Evolutionary conservation across 768 basidiomycete genomes (phyloP), one percentile per base, ranked within the genome.

Genomic region (Leucosporidium yakuticum): DNA sequence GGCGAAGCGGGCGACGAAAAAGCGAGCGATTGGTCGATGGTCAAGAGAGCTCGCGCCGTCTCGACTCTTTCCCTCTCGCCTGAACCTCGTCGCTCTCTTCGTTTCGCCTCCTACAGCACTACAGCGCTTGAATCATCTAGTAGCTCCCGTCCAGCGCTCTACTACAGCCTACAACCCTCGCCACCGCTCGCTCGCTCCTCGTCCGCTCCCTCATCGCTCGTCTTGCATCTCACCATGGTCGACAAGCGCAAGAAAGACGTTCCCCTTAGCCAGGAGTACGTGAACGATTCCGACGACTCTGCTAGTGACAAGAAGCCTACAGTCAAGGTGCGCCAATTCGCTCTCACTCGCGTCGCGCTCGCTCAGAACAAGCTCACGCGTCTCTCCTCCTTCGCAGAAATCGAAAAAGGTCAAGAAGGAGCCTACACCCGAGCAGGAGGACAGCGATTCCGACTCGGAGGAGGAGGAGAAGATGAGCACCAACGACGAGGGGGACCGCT

Each of bases 371-470:
- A 29, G 34, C 56, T 20, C 55, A 32, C 55, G 25, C 55, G 27
- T 56, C 27, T 23, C 55, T 32, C 19, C 25, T 9, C 44, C n/a
- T n/a, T 11, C 60, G 4, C 47, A 54, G 25, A 50, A 60, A 55
- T 14, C 54, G 50, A 67, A 34, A 47, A 62, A 63, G 65, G 12
- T 27, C 29, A 66, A 69, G 60, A 68, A 65, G 57, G 21, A 48
- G 9, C 31, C 21, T 27, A 39, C 62, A 50, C 44, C 31, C 44
- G 53, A 62, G 44, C 36, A 68, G 8, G 56, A 51, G 34, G 36
- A 57, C 21, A 53, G 61, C 50, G 56, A 53, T 25, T 31, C 2
- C n/a, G 12, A 34, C 23, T 50, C 23, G 39, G 32, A 53, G 39
- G 32, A 17, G 53, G 25, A n/a, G 19, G 27, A n/a, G 11, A 19